phyloP scores from a whole-genome alignment of 345 rosid species.

The Arabis alpina region DNA sequence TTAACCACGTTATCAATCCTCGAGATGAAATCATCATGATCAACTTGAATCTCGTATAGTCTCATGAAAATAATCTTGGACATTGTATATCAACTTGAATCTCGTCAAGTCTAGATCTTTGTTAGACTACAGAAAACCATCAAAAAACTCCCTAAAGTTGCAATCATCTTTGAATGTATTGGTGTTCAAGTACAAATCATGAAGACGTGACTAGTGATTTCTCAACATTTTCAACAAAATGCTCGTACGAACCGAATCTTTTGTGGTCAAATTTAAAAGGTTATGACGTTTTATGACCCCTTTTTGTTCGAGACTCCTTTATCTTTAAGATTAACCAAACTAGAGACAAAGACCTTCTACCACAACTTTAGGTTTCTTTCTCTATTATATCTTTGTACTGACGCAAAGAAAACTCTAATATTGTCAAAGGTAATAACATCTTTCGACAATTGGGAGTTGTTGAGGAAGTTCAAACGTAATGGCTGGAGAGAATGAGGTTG shows the following conservation, averaged over 20 bases:
- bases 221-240: slow-evolving; percentile 4
- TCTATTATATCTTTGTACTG: too few relatives aligned
- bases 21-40: not conserved
- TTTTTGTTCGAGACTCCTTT: too few relatives aligned
- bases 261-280: not conserved
- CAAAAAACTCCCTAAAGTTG: not conserved
- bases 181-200: slow-evolving; percentile 10
- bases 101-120: not conserved
- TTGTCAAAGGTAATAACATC: too few relatives aligned
- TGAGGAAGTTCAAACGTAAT: too few relatives aligned
- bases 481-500: too few relatives aligned
- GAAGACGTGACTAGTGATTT: not conserved
- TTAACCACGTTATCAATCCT: not conserved
- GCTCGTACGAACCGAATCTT: slow-evolving; percentile 9
- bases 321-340: too few relatives aligned
- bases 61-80: not conserved
- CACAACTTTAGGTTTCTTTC: too few relatives aligned
- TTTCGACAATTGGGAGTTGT: too few relatives aligned
- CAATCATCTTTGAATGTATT: not conserved
- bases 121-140: not conserved
- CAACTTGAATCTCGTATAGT: too few relatives aligned
- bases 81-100: not conserved
- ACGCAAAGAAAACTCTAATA: too few relatives aligned
- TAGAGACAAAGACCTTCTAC: too few relatives aligned
- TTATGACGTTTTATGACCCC: too few relatives aligned